Conservation (phyloP, 805 yeast genomes). For the Zygotorulaspora danielsina region DNA sequence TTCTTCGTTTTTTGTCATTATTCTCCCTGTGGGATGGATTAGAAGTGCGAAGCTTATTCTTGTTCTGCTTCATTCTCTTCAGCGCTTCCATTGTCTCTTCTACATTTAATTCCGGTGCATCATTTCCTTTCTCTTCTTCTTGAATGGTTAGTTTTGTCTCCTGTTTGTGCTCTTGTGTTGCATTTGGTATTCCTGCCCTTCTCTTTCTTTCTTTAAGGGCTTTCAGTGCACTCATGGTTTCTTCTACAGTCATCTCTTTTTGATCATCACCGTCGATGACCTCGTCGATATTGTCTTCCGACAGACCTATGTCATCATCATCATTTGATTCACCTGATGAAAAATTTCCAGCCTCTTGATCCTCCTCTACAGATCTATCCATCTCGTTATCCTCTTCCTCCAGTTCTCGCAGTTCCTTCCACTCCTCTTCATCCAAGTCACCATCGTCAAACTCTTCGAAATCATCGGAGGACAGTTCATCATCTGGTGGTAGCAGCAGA, state of each 20-base stretch:
- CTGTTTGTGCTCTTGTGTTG: conserved; percentile 15
- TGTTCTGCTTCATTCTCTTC: conserved; percentile 27
- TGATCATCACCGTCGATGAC: conserved; percentile 30
- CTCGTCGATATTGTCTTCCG: conserved; percentile 22
- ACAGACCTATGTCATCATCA: conserved; percentile 30
- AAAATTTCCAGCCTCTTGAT: neutral
- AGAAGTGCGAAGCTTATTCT: conserved; percentile 23
- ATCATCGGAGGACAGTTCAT: conserved; percentile 41
- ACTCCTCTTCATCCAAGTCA: conserved; percentile 32
- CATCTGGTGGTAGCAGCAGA: conserved; percentile 39
- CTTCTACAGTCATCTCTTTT: conserved; percentile 32
- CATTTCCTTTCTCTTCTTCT: conserved; percentile 2
- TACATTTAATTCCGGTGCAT: conserved; percentile 21
- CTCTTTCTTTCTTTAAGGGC: conserved; percentile 25
- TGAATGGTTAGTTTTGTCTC: conserved; percentile 2
- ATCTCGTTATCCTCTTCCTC: conserved; percentile 12
- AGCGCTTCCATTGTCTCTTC: conserved; percentile 37
- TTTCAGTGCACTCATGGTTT: conserved; percentile 37
- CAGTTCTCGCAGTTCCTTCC: conserved; percentile 32
- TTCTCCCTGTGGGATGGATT: conserved; percentile 16
- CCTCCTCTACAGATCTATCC: conserved; percentile 13
- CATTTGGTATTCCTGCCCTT: conserved; percentile 11
- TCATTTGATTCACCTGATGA: conserved; percentile 4
- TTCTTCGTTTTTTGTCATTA: conserved; percentile 8
- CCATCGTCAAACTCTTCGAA: conserved; percentile 42